Percentiles rank a stretch among this genome's conserved stretches.
These are phyloP conservation scores for Chrysosporium keratinophilum DNA, from an alignment of 2,329 filamentous ascomycete species.

Conservation along the genomic window DNA sequence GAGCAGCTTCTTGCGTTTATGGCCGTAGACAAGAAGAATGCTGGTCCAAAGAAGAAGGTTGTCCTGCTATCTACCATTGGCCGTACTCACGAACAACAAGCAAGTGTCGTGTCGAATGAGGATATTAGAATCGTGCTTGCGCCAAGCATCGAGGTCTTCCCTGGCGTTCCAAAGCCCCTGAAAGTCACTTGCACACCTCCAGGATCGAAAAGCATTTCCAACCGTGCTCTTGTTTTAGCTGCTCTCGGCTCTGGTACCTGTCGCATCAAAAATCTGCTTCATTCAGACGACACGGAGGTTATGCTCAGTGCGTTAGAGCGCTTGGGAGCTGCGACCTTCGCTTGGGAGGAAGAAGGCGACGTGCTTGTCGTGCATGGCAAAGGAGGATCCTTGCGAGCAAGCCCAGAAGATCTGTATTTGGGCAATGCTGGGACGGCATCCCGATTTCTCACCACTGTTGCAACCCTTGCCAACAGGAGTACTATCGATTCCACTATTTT, in stretches of 20 bases:
- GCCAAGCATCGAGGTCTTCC: conserved; percentile 61
- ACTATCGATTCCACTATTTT: conserved; percentile 61
- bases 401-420: conserved; percentile 68
- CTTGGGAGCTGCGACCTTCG: conserved; percentile 76
- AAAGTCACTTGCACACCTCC: conserved; percentile 73
- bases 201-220: conserved; percentile 95
- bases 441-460: conserved; percentile 85
- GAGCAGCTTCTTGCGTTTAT: conserved; percentile 82
- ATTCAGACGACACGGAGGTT: conserved; percentile 93
- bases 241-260: conserved; percentile 79
- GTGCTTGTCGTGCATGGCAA: conserved; percentile 81
- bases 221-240: conserved; percentile 85
- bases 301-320: conserved; percentile 88
- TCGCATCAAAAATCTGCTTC: conserved; percentile 80
- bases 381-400: conserved; percentile 73
- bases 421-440: conserved; percentile 96
- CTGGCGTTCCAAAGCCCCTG: conserved; percentile 56
- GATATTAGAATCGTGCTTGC: conserved; percentile 76
- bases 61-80: conserved; percentile 87
- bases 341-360: conserved; percentile 91
- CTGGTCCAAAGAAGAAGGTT: conserved; percentile 89
- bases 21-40: conserved; percentile 98
- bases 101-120: conserved; percentile 77
- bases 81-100: conserved; percentile 73
- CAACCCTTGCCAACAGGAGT: conserved; percentile 63